Percentiles rank a stretch among this genome's conserved stretches.
Evolutionary conservation across 805 yeast species (phyloP).

Genomic region (Kuraishia molischiana): DNA sequence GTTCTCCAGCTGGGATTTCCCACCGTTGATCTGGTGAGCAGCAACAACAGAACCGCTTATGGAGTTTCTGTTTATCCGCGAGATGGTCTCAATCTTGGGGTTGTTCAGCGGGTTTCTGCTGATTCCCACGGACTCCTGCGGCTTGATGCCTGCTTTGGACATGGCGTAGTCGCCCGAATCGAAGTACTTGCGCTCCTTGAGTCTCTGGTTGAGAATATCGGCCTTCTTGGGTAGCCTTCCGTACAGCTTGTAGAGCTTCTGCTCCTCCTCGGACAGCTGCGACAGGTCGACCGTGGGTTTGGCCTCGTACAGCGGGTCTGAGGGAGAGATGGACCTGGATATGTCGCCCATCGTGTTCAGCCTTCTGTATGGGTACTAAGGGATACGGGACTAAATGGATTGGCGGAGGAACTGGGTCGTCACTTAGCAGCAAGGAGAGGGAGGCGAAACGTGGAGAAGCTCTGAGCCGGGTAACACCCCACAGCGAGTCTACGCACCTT

Average conservation of each 20-base stretch:
- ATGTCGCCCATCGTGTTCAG: not conserved
- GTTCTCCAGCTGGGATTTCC: slow-evolving; percentile 45
- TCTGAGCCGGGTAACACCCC: too few relatives aligned
- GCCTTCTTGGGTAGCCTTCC: slow-evolving; percentile 80
- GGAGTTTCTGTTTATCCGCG: slow-evolving; percentile 49
- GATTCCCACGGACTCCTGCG: slow-evolving; percentile 7
- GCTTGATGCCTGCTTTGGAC: slow-evolving; percentile 51
- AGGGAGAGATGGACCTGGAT: not conserved
- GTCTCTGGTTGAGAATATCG: slow-evolving; percentile 63
- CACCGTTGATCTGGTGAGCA: slow-evolving; percentile 24
- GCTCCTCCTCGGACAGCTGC: slow-evolving; percentile 67
- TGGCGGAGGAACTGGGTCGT: too few relatives aligned
- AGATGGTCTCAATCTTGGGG: slow-evolving; percentile 50
- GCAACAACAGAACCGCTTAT: slow-evolving; percentile 32
- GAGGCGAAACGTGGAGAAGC: too few relatives aligned
- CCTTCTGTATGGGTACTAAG: too few relatives aligned
- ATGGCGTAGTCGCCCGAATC: slow-evolving; percentile 94
- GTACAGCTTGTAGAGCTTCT: slow-evolving; percentile 66
- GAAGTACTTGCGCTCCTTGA: slow-evolving; percentile 84
- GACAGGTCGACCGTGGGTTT: slow-evolving; percentile 35
- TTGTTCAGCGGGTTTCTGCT: slow-evolving; percentile 25
- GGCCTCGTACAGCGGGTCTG: slow-evolving; percentile 39
- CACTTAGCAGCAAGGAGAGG: too few relatives aligned
- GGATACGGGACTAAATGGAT: too few relatives aligned
- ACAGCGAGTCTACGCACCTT: too few relatives aligned